Conservation (phyloP, 192 early-diverging fungal species). For the Entomortierella lignicola region DNA sequence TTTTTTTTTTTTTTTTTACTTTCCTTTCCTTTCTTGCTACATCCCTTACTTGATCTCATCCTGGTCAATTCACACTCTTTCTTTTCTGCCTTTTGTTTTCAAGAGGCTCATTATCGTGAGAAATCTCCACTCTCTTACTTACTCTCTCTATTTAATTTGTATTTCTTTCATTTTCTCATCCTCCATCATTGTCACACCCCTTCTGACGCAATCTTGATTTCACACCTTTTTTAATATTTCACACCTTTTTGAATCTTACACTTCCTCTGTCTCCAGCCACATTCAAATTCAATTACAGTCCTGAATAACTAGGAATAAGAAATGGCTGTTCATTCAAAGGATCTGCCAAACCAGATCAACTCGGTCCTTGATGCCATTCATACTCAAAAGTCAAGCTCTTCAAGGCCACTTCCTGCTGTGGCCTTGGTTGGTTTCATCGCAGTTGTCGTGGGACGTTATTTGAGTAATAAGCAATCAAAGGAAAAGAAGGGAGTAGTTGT, state of each 20-base stretch:
- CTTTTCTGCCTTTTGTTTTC: not conserved
- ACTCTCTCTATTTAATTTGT: not conserved
- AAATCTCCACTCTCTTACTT: conserved; percentile 1
- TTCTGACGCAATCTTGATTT: not conserved
- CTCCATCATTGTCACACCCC: too few species aligned
- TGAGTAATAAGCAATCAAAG: conserved; percentile 49
- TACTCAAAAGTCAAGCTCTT: conserved; percentile 17
- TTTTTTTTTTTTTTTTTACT: conserved; percentile 4
- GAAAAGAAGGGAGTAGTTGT: conserved; percentile 30
- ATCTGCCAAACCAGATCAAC: conserved; percentile 55
- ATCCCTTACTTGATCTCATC: not conserved
- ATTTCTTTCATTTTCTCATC: too few species aligned
- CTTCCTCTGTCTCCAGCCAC: too few species aligned
- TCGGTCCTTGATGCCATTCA: conserved; percentile 46
- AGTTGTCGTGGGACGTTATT: conserved; percentile 44
- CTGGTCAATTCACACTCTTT: not conserved
- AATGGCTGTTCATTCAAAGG: conserved; percentile 54
- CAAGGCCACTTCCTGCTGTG: conserved; percentile 40
- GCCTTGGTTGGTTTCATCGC: conserved; percentile 51
- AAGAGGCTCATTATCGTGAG: too few species aligned
- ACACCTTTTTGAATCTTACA: too few species aligned
- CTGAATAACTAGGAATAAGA: too few species aligned
- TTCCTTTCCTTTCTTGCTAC: not conserved
- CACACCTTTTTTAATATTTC: not conserved
- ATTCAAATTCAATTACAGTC: too few species aligned